Percentiles rank a stretch among this genome's conserved stretches.
These are phyloP conservation scores for Isabelozyma rhagii DNA, from an alignment of 805 yeast genomes.

Conservation along the genomic window DNA sequence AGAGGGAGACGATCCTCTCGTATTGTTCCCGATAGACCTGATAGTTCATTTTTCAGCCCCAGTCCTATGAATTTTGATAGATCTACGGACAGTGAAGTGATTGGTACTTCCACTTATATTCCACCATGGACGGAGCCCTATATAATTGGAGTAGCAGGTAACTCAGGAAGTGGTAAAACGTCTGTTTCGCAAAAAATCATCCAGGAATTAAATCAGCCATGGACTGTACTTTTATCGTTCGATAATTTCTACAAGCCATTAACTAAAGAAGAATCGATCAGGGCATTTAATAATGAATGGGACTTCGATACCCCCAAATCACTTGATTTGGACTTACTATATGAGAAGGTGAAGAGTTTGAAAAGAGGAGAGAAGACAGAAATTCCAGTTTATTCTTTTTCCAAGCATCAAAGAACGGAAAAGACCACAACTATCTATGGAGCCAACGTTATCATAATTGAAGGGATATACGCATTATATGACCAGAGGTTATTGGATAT, in stretches of 20 bases:
- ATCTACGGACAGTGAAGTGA: background rate
- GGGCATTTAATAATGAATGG: slow-evolving; percentile 67
- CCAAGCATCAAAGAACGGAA: slow-evolving; percentile 63
- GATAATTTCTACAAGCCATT: slow-evolving; percentile 90
- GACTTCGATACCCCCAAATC: slow-evolving; percentile 91
- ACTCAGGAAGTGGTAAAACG: slow-evolving; percentile 83
- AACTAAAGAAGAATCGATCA: slow-evolving; percentile 52
- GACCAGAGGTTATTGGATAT: slow-evolving; percentile 65
- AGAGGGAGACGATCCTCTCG: slow-evolving; percentile 15
- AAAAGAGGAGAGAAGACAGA: slow-evolving; percentile 58
- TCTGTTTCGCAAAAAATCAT: slow-evolving; percentile 84
- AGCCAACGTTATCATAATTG: slow-evolving; percentile 88
- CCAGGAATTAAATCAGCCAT: slow-evolving; percentile 76
- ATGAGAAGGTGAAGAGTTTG: slow-evolving; percentile 58
- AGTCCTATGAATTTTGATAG: slow-evolving; percentile 1
- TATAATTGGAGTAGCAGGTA: slow-evolving; percentile 49
- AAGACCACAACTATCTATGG: slow-evolving; percentile 80
- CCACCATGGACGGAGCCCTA: slow-evolving; percentile 45
- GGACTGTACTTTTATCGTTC: slow-evolving; percentile 87
- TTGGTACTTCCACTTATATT: slow-evolving; percentile 18
- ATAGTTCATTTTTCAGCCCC: slow-evolving; percentile 23
- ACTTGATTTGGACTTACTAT: slow-evolving; percentile 71
- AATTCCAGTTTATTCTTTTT: slow-evolving; percentile 56
- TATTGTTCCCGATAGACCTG: slow-evolving; percentile 21
- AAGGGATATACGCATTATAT: slow-evolving; percentile 83